Conservation (phyloP, 192 early-diverging fungal genomes). For the Funneliformis mosseae region DNA sequence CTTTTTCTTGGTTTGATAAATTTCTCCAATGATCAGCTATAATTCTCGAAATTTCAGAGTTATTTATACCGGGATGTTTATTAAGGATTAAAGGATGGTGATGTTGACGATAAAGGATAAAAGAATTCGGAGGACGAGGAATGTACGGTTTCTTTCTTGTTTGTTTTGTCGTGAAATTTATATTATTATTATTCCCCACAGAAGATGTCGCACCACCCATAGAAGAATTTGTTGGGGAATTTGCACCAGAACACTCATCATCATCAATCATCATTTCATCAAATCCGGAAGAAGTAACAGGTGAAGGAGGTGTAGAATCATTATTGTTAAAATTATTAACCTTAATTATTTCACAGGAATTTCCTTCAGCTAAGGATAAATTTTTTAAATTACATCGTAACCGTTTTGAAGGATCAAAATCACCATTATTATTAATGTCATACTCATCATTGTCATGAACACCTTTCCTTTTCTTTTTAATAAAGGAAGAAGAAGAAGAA, state of each 20-base stretch:
- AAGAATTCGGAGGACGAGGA: constrained; percentile 35
- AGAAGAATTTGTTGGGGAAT: neutral
- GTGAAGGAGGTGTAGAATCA: neutral
- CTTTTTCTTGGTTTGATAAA: constrained; percentile 24
- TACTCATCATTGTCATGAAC: neutral
- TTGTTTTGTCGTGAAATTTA: constrained; percentile 17
- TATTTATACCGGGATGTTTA: constrained; percentile 35
- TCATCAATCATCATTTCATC: constrained; percentile 27
- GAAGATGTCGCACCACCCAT: neutral
- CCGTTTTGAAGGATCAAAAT: constrained; percentile 12
- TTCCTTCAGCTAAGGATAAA: neutral
- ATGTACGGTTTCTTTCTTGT: constrained; percentile 34
- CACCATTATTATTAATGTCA: neutral
- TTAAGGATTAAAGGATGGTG: constrained; percentile 33
- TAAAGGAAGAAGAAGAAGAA: no score
- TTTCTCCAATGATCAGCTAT: constrained; percentile 35
- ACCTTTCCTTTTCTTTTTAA: constrained; percentile 29
- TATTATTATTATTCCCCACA: neutral
- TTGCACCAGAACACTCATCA: constrained; percentile 10
- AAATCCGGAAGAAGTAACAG: constrained; percentile 12
- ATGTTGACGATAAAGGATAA: constrained; percentile 36
- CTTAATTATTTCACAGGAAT: neutral
- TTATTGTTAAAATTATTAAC: neutral
- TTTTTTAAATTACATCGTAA: neutral
- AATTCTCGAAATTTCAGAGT: constrained; percentile 32